A percentile compares a stretch with the other conserved stretches of the same genome.
phyloP scores from a whole-genome alignment of 805 yeast genomes.

The Maudiozyma saulgeensis region DNA sequence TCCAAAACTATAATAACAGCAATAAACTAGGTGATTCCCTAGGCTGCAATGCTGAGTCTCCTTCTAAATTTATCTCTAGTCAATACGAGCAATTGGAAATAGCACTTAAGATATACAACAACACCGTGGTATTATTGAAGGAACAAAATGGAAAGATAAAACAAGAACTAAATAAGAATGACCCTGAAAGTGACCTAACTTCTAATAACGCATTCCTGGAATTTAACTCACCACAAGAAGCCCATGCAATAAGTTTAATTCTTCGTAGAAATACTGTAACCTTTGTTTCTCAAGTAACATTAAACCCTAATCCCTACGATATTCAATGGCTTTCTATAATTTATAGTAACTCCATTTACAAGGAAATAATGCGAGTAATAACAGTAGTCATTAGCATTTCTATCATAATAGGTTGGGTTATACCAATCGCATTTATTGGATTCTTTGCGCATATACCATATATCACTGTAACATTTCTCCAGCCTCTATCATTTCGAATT shows the following conservation, averaged over 20 bases:
- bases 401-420: conserved; percentile 58
- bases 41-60: too few species aligned
- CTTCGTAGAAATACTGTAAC: conserved; percentile 24
- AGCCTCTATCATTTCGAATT: conserved; percentile 41
- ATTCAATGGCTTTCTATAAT: conserved; percentile 61
- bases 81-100: conserved; percentile 5
- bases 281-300: conserved; percentile 35
- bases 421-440: conserved; percentile 78
- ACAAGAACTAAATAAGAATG: background rate
- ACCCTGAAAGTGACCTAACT: background rate
- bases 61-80: background rate
- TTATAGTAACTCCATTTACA: conserved; percentile 15
- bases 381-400: conserved; percentile 37
- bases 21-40: too few species aligned
- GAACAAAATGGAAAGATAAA: too few species aligned
- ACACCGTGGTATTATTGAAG: background rate
- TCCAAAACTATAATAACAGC: too few species aligned
- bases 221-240: conserved; percentile 47
- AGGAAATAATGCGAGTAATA: background rate
- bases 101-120: conserved; percentile 4
- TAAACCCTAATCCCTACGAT: conserved; percentile 53
- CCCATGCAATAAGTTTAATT: conserved; percentile 57
- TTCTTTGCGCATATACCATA: conserved; percentile 66
- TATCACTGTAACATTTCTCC: conserved; percentile 32
- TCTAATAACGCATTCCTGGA: conserved; percentile 48